Conservation (phyloP, 768 basidiomycete species). For the Trametes villosa region DNA sequence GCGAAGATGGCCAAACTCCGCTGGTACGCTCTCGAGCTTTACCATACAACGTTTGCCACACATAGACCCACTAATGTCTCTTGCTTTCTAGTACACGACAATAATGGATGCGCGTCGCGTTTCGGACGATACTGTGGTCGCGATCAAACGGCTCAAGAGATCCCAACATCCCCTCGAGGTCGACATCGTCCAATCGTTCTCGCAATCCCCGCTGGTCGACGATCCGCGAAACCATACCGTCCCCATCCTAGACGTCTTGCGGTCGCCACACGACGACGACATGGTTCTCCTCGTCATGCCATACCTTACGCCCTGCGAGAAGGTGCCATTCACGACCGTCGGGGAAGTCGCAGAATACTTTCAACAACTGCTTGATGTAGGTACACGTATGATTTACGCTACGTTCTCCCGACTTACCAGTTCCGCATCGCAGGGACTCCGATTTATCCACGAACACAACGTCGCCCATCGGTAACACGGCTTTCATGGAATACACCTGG, state of each 20-base stretch:
- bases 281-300: conserved; percentile 16
- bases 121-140: conserved; percentile 1
- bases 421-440: conserved; percentile 35
- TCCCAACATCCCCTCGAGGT: conserved; percentile 7
- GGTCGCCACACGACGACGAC: background rate
- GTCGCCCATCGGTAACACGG: conserved; percentile 41
- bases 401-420: too few relatives aligned
- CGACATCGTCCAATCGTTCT: conserved; percentile 6
- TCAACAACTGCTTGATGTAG: background rate
- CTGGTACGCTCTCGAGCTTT: background rate
- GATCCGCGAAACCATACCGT: conserved; percentile 26
- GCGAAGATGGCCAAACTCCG: conserved; percentile 1
- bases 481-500: too few relatives aligned
- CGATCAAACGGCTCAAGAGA: background rate
- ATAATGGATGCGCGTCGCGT: conserved; percentile 10
- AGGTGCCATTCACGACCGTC: background rate
- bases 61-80: too few relatives aligned
- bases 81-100: background rate
- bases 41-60: too few relatives aligned
- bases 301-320: background rate
- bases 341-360: conserved; percentile 1
- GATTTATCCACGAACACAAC: conserved; percentile 41
- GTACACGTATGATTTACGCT: background rate
- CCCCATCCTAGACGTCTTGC: conserved; percentile 18
- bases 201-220: background rate